phyloP scores from a whole-genome alignment of 441 rosid genomes.

The Francoa sonchifolia region DNA sequence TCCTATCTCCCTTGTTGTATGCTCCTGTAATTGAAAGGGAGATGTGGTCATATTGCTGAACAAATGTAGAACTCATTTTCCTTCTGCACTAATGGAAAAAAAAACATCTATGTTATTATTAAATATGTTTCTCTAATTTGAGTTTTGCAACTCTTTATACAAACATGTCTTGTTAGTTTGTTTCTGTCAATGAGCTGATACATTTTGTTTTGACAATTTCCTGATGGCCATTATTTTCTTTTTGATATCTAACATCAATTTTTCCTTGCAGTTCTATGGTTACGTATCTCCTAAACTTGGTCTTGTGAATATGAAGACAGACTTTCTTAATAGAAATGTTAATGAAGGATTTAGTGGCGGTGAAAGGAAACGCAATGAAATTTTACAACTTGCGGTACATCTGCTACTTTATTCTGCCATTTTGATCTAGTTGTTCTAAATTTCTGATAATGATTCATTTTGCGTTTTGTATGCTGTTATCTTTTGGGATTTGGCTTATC shows the following conservation, averaged over 20 bases:
- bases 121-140: not conserved
- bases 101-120: too few species aligned
- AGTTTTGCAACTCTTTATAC: not conserved
- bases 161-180: not conserved
- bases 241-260: conserved; percentile 7
- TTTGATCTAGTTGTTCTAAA: not conserved
- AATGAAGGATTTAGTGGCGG: conserved; percentile 99
- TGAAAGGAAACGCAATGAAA: conserved; percentile 92
- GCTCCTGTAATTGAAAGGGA: too few species aligned
- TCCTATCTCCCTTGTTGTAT: too few species aligned
- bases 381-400: conserved; percentile 80
- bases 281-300: conserved; percentile 64
- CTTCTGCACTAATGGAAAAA: too few species aligned
- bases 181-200: not conserved
- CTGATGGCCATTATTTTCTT: conserved; percentile 1
- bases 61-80: too few species aligned
- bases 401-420: not conserved
- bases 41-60: too few species aligned
- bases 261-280: conserved; percentile 62
- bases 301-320: conserved; percentile 76
- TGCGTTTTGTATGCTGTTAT: too few species aligned
- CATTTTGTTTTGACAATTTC: not conserved
- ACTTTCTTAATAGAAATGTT: conserved; percentile 88
- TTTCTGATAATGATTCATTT: too few species aligned
- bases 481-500: too few species aligned